These are phyloP conservation scores for Paramecium pentaurelia DNA, from an alignment of 73 alveolate genomes.

Conservation along the genomic window DNA sequence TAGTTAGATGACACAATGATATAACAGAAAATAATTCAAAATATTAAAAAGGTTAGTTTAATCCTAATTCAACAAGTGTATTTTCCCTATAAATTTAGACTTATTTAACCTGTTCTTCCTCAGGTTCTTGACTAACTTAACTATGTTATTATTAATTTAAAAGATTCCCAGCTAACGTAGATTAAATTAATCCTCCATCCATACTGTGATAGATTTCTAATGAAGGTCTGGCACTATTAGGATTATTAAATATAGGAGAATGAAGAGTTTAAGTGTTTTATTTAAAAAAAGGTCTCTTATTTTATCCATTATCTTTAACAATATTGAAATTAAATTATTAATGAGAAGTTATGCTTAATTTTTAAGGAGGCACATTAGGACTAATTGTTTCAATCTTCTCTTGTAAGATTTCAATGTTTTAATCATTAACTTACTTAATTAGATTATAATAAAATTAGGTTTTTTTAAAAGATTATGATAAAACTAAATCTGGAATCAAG, in stretches of 20 bases:
- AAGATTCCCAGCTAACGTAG: neutral
- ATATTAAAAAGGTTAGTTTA: neutral
- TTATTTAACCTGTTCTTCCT: slow-evolving; percentile 9
- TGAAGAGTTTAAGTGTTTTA: neutral
- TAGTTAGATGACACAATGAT: neutral
- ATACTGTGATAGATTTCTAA: neutral
- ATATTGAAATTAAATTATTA: neutral
- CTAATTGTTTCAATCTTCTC: neutral
- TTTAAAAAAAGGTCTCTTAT: neutral
- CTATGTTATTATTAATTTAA: neutral
- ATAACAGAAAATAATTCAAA: slow-evolving; percentile 22
- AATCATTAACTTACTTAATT: neutral
- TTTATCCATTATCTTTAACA: neutral
- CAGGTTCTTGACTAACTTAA: slow-evolving; percentile 14
- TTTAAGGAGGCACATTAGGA: neutral
- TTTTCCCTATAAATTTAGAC: neutral
- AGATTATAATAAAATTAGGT: neutral
- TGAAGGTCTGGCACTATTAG: neutral
- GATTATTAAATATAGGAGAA: neutral
- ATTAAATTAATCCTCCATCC: neutral
- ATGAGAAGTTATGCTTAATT: slow-evolving; percentile 42
- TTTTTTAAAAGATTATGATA: neutral
- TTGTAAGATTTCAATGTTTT: neutral
- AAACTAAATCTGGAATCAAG: neutral
- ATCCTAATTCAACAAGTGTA: neutral